Evolutionary conservation across 805 yeast genomes (phyloP).

Genomic region (Starmerella vaccinii): DNA sequence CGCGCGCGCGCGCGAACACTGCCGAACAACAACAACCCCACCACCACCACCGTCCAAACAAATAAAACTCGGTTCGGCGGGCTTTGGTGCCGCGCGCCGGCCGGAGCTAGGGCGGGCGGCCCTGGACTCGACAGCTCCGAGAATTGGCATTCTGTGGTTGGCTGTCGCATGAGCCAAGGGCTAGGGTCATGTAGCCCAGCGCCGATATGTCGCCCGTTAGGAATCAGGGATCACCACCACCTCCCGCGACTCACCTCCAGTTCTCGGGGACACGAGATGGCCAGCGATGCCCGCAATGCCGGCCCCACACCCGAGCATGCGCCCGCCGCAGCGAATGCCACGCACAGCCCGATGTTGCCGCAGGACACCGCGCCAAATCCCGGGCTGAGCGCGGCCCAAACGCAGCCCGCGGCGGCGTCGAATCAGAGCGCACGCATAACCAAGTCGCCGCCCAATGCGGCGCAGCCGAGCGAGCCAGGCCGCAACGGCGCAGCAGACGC

Average conservation of each 20-base stretch:
- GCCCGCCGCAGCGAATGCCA: too few relatives aligned
- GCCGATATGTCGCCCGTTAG: conserved; percentile 4
- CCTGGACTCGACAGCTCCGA: background rate
- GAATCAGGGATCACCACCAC: background rate
- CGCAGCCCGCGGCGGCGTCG: background rate
- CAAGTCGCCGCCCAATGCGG: too few relatives aligned
- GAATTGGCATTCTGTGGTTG: conserved; percentile 6
- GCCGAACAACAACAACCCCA: too few relatives aligned
- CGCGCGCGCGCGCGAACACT: too few relatives aligned
- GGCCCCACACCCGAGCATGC: background rate
- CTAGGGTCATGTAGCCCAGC: background rate
- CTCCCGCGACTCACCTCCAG: background rate
- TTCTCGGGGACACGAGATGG: background rate
- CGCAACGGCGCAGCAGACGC: too few relatives aligned
- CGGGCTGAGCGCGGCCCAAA: background rate
- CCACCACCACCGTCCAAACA: too few relatives aligned
- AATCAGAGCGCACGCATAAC: too few relatives aligned
- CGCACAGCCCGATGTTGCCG: too few relatives aligned
- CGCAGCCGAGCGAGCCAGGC: too few relatives aligned
- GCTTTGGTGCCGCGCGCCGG: too few relatives aligned
- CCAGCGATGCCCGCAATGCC: background rate
- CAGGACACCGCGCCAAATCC: too few relatives aligned
- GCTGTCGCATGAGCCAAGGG: conserved; percentile 1
- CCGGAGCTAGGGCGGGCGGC: background rate
- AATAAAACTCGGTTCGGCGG: too few relatives aligned